Conservation (phyloP, 768 basidiomycete genomes). For the Lepiota subincarnata region DNA sequence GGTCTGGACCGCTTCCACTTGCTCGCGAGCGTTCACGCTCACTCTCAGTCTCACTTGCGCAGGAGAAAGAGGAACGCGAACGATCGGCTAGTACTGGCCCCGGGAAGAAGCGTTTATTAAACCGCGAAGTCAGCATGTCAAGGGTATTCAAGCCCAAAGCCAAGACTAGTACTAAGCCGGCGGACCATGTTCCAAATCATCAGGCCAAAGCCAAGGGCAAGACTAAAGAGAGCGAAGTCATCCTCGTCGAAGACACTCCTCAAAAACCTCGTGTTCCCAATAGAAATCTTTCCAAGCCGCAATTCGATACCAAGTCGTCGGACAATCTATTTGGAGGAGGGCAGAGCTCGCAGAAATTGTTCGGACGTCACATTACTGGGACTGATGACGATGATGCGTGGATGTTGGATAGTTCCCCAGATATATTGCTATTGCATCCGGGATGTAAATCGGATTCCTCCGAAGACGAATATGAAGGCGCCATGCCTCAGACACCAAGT, state of each 20-base stretch:
- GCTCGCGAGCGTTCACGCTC: constrained; percentile 51
- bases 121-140: constrained; percentile 75
- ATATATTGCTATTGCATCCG: constrained; percentile 13
- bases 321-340: constrained; percentile 3
- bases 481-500: constrained; percentile 10
- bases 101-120: constrained; percentile 50
- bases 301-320: not conserved
- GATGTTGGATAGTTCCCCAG: constrained; percentile 17
- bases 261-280: constrained; percentile 19
- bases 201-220: constrained; percentile 1
- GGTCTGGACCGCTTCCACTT: constrained; percentile 17
- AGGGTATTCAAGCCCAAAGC: constrained; percentile 55
- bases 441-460: constrained; percentile 1
- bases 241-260: constrained; percentile 16
- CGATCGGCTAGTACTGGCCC: constrained; percentile 29
- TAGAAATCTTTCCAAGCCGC: constrained; percentile 19
- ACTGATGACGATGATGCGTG: constrained; percentile 18
- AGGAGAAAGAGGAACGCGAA: constrained; percentile 48
- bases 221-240: constrained; percentile 6
- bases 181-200: not conserved
- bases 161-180: constrained; percentile 17
- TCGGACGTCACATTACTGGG: constrained; percentile 2
- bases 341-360: not conserved
- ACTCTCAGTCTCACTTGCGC: constrained; percentile 66
- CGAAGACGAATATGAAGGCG: constrained; percentile 12